Base-by-base conservation (phyloP, 176 grass and related monocot genomes). In the Ampelocalamus luodianensis region DNA sequence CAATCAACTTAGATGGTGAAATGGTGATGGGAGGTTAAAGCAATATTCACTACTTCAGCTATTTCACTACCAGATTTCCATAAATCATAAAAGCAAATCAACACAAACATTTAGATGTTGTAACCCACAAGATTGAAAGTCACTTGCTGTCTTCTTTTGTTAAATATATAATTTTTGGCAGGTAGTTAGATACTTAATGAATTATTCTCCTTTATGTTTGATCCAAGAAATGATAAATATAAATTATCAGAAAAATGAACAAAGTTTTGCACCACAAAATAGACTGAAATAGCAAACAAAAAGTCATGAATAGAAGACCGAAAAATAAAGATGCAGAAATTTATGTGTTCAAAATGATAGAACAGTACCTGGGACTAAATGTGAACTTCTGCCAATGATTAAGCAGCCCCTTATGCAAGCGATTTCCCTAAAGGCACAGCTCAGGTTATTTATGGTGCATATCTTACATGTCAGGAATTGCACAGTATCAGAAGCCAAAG, bases 321-420 rank as follows among this genome's bases (percentile, higher is more conserved):
- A 74, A 65, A 72, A 71, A 15, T 49, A 43, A 50, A 37, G 8
- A 48, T 37, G 43, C 20, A 50, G 4, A 59, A 78, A 73, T 46
- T 74, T 20, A 66, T 78, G 46, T 48, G 5, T 65, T 62, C 5
- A 68, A 50, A 78, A 60, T 67, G 55, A 82, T 55, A 78, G 38
- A 79, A 78, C 4, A 40, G 61, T 92, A 99, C 96, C 96, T 99
- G 80, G 96, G 91, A 86, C 90, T 99, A 85, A 99, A 99, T 64
- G 96, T 90, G 81, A 92, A 99, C 88, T 94, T 96, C 79, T 94
- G 91, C 96, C 96, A 99, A 86, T 99, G 91, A 83, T 88, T 99
- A 88, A 95, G 88, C 59, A 99, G 85, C 6, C 93, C 96, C 84
- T 92, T 99, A 37, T 99, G 96, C 70, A 99, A 74, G 84, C 88